A percentile compares a stretch with the other conserved stretches of the same genome.
Conservation (phyloP, 345 rosid genomes). For the Salix udensis region DNA sequence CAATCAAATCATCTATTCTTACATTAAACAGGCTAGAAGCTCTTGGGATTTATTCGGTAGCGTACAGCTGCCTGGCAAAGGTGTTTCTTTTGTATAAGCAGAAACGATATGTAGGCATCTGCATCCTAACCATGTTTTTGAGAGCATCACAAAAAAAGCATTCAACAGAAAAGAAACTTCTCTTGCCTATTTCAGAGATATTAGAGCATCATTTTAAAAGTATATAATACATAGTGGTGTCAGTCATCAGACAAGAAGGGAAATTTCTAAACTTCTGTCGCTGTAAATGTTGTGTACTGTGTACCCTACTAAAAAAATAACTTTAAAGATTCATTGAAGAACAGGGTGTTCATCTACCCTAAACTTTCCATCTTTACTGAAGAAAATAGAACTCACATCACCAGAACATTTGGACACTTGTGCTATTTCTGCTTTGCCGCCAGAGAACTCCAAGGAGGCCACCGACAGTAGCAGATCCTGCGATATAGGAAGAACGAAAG, state of each 20-base stretch:
- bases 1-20: neutral
- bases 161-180: neutral
- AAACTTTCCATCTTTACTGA: neutral
- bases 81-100: neutral
- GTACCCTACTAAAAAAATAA: too few species aligned
- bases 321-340: neutral
- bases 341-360: neutral
- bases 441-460: slow-evolving; percentile 60
- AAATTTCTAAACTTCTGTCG: neutral
- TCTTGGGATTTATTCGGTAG: neutral
- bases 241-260: neutral
- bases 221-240: neutral
- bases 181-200: neutral
- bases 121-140: neutral
- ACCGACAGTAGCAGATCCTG: slow-evolving; percentile 73
- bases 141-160: neutral
- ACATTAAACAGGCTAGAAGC: neutral
- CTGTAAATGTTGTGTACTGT: neutral
- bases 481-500: neutral
- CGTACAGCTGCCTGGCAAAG: neutral
- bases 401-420: slow-evolving; percentile 74
- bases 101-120: neutral
- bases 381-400: slow-evolving; percentile 53
- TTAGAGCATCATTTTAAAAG: neutral
- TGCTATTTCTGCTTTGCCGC: slow-evolving; percentile 64